Base-by-base conservation (phyloP, 805 yeast genomes). In the Candida berthetii region DNA sequence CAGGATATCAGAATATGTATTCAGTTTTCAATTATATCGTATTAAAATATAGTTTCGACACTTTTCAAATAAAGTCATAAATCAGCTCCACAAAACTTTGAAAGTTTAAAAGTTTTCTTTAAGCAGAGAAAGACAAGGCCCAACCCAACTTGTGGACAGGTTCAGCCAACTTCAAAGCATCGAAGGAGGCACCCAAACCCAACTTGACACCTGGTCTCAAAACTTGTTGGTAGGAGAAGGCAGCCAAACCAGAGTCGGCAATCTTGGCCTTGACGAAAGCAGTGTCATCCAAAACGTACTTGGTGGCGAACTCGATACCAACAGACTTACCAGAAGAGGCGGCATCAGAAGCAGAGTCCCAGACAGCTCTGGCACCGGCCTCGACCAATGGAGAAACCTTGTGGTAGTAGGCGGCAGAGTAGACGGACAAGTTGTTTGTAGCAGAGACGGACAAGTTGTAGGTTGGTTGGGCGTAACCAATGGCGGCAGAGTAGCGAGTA, bases 61-160 rank as follows among this genome's bases (percentile, higher is more conserved):
- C n/a, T n/a, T n/a, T n/a, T n/a, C n/a, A n/a, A n/a, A n/a, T n/a
- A n/a, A n/a, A n/a, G n/a, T n/a, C n/a, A n/a, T n/a, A n/a, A n/a
- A n/a, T n/a, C n/a, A n/a, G n/a, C n/a, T n/a, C n/a, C n/a, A n/a
- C n/a, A n/a, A n/a, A n/a, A n/a, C n/a, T n/a, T n/a, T n/a, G n/a
- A n/a, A n/a, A n/a, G n/a, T n/a, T n/a, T n/a, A n/a, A n/a, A 22
- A 22, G 9, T 22, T 22, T 7, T 22, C 6, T 29, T 68, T 82
- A 91, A 67, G 96, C 95, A 57, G 95, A 72, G 76, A 91, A 91
- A 52, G 96, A 78, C 68, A 93, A 78, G 43, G 96, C 87, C 74
- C 88, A 78, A 71, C 99, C 99, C 61, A 93, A 77, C 81, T 93
- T 90, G 82, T 93, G 99, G 62, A 93, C 96, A 52, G 96, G 87